A percentile compares a stretch with the other conserved stretches of the same genome.
phyloP scores from a whole-genome alignment of 345 rosid genomes.

The Hypericum androsaemum region DNA sequence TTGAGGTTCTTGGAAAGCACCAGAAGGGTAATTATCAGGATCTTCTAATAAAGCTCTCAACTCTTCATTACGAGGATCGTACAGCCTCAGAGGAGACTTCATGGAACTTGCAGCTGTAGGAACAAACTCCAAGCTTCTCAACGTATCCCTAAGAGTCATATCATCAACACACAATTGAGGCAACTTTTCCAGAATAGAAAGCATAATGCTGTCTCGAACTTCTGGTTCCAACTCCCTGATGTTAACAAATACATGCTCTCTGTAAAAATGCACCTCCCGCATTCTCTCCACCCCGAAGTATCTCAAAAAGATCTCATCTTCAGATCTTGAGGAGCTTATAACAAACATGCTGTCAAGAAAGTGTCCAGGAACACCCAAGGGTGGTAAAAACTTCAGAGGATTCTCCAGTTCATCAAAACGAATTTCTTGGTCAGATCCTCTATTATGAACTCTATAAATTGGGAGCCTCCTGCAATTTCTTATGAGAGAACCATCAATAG shows the following conservation, averaged over 20 bases:
- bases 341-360: slow-evolving; percentile 66
- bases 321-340: slow-evolving; percentile 37
- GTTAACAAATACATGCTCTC: slow-evolving; percentile 51
- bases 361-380: slow-evolving; percentile 49
- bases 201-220: slow-evolving; percentile 63
- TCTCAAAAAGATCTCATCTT: slow-evolving; percentile 61
- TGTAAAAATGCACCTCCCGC: slow-evolving; percentile 67
- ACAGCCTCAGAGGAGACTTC: slow-evolving; percentile 53
- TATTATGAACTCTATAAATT: slow-evolving; percentile 53
- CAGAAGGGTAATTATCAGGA: slow-evolving; percentile 65
- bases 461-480: slow-evolving; percentile 62
- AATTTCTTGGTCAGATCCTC: slow-evolving; percentile 33
- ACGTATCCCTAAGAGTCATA: slow-evolving; percentile 44
- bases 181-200: slow-evolving; percentile 63
- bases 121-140: slow-evolving; percentile 73
- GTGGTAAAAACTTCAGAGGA: slow-evolving; percentile 69
- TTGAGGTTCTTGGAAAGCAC: slow-evolving; percentile 50
- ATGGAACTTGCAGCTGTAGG: slow-evolving; percentile 56
- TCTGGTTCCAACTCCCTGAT: slow-evolving; percentile 59
- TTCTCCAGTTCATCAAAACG: slow-evolving; percentile 63
- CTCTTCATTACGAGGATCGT: slow-evolving; percentile 91
- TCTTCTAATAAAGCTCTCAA: slow-evolving; percentile 71
- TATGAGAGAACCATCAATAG: slow-evolving; percentile 35
- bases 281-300: slow-evolving; percentile 67
- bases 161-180: slow-evolving; percentile 84